Evolutionary conservation across 2,329 filamentous ascomycete genomes (phyloP).

Genomic region (Epicoccum sorghinum): DNA sequence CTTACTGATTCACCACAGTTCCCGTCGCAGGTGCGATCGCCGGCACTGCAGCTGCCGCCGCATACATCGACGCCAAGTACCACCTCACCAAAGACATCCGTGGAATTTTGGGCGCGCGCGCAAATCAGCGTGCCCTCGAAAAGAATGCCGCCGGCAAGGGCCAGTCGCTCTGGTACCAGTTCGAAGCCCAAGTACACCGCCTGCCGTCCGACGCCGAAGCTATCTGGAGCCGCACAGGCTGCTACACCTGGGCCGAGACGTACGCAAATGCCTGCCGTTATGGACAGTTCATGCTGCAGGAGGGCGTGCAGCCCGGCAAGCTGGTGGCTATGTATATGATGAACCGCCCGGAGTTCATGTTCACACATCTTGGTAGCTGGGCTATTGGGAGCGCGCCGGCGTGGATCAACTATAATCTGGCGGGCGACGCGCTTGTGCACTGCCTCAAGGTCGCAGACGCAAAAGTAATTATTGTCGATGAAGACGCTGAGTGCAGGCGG

Average conservation of each 20-base stretch:
- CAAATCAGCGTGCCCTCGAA: slow-evolving; percentile 53
- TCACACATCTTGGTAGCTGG: slow-evolving; percentile 69
- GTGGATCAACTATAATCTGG: slow-evolving; percentile 73
- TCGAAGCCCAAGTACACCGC: slow-evolving; percentile 62
- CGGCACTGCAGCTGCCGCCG: slow-evolving; percentile 51
- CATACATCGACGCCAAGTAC: slow-evolving; percentile 73
- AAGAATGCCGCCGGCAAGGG: slow-evolving; percentile 57
- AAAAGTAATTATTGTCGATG: slow-evolving; percentile 54
- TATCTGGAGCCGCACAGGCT: slow-evolving; percentile 70
- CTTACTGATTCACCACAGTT: slow-evolving; percentile 24
- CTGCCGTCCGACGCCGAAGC: slow-evolving; percentile 59
- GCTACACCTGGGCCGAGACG: slow-evolving; percentile 48
- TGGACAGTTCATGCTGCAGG: slow-evolving; percentile 42
- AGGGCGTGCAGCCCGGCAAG: slow-evolving; percentile 64
- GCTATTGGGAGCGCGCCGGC: slow-evolving; percentile 72
- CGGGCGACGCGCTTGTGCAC: slow-evolving; percentile 68
- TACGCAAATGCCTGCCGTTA: slow-evolving; percentile 50
- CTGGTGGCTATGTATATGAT: slow-evolving; percentile 70
- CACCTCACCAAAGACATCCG: slow-evolving; percentile 68
- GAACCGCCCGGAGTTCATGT: slow-evolving; percentile 71
- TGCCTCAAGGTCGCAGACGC: slow-evolving; percentile 66
- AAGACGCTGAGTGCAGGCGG: slow-evolving; percentile 57
- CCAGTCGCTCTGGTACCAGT: slow-evolving; percentile 68
- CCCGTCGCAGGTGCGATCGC: slow-evolving; percentile 44
- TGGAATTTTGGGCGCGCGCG: slow-evolving; percentile 52